These are phyloP conservation scores for Alectoria sarmentosa DNA, from an alignment of 495 filamentous ascomycete species.

Conservation along the genomic window DNA sequence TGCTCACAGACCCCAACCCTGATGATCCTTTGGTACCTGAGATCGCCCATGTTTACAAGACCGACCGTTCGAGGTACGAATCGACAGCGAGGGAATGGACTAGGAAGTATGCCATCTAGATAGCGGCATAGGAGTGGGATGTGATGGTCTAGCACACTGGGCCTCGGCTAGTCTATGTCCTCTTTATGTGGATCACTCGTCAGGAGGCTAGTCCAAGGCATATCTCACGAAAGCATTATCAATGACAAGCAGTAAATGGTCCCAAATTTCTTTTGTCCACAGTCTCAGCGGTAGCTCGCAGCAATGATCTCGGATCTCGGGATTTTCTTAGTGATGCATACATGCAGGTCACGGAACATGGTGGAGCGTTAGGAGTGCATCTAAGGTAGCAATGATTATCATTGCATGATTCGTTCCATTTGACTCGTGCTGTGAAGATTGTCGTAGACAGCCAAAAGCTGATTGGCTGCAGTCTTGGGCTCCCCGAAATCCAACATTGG, in stretches of 20 bases:
- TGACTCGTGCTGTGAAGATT: not conserved
- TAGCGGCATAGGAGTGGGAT: not conserved
- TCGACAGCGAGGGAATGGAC: conserved; percentile 97
- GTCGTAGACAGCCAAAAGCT: conserved; percentile 1
- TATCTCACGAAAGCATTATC: conserved; percentile 11
- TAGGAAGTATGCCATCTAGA: conserved; percentile 90
- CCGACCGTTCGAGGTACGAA: conserved; percentile 90
- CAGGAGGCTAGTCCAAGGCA: conserved; percentile 14
- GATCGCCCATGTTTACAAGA: conserved; percentile 99
- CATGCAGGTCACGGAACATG: conserved; percentile 13
- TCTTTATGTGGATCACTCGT: not conserved
- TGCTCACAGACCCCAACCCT: conserved; percentile 99
- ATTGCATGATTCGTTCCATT: conserved; percentile 17
- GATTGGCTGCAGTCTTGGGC: not conserved
- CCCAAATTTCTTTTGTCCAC: conserved; percentile 14
- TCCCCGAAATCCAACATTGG: not conserved
- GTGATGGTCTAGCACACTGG: not conserved
- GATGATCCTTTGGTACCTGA: conserved; percentile 97
- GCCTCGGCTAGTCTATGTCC: conserved; percentile 7
- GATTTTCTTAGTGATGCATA: conserved; percentile 9
- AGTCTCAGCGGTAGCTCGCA: conserved; percentile 10
- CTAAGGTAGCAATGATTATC: conserved; percentile 17
- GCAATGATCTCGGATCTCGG: conserved; percentile 11
- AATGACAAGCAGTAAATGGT: conserved; percentile 15
- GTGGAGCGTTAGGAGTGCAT: conserved; percentile 18